phyloP scores from a whole-genome alignment of 2,329 filamentous ascomycete genomes.

The Penicillium sclerotiorum region DNA sequence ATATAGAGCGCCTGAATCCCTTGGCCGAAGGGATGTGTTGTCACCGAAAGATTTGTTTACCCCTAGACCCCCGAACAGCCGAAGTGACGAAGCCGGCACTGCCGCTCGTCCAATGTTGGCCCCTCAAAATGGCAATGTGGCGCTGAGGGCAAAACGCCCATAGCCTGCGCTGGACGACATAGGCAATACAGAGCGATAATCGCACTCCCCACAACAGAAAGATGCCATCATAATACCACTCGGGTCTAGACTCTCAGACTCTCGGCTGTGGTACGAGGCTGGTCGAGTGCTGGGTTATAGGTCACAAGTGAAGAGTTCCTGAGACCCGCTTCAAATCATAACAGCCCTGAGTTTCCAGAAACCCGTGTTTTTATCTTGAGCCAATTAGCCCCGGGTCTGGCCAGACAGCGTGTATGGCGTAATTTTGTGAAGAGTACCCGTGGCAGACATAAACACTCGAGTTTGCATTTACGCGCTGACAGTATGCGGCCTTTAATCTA shows the following conservation, averaged over 20 bases:
- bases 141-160: background rate
- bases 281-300: too few relatives aligned
- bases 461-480: too few relatives aligned
- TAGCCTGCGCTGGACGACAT: background rate
- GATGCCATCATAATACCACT: background rate
- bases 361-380: too few relatives aligned
- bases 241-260: background rate
- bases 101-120: background rate
- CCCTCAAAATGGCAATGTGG: background rate
- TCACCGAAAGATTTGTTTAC: background rate
- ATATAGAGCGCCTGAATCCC: background rate
- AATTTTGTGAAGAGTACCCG: too few relatives aligned
- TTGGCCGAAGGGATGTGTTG: background rate
- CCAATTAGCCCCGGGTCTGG: too few relatives aligned
- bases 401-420: too few relatives aligned
- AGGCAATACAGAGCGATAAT: constrained; percentile 1
- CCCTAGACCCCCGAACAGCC: background rate
- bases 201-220: background rate
- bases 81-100: background rate
- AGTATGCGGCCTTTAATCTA: constrained; percentile 9
- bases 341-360: too few relatives aligned
- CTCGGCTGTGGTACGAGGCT: too few relatives aligned
- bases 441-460: too few relatives aligned
- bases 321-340: too few relatives aligned
- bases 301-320: too few relatives aligned